phyloP scores from a whole-genome alignment of 1,139 yeast genomes.

The Candida gigantensis region DNA sequence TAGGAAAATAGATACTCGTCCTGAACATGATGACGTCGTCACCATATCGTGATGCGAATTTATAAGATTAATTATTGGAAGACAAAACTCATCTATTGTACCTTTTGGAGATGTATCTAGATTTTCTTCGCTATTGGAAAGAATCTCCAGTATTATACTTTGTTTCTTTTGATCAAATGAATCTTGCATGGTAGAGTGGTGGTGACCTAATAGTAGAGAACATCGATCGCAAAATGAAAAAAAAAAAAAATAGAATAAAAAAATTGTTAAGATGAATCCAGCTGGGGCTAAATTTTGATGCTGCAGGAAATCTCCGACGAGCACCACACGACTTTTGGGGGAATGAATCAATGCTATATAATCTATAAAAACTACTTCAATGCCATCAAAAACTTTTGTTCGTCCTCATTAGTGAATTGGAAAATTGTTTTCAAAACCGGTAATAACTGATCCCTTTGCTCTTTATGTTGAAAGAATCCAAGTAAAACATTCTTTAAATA shows the following conservation, averaged over 20 bases:
- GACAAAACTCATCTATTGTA: conserved; percentile 67
- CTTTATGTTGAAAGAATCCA: conserved; percentile 88
- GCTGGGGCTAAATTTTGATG: no score
- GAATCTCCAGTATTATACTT: conserved; percentile 57
- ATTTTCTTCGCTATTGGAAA: conserved; percentile 37
- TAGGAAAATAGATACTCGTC: conserved; percentile 76
- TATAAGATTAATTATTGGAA: conserved; percentile 69
- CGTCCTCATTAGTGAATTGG: conserved; percentile 69
- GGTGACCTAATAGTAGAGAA: no score
- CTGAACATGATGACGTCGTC: conserved; percentile 87
- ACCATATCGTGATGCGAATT: conserved; percentile 68
- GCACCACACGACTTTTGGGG: no score
- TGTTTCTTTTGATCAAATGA: conserved; percentile 71
- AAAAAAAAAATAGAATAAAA: background rate
- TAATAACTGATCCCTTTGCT: conserved; percentile 79
- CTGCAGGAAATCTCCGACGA: no score
- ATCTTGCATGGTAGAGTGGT: conserved; percentile 33
- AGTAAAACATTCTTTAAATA: conserved; percentile 84
- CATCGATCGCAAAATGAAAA: background rate
- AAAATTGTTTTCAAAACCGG: conserved; percentile 83
- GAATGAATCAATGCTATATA: no score
- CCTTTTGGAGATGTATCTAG: conserved; percentile 87
- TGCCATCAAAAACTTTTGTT: conserved; percentile 64
- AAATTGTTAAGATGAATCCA: background rate
- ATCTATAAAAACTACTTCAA: conserved; percentile 38